A percentile compares a stretch with the other conserved stretches of the same genome.
Conservation (phyloP, 495 filamentous ascomycete species). For the Penicillium chermesinum region DNA sequence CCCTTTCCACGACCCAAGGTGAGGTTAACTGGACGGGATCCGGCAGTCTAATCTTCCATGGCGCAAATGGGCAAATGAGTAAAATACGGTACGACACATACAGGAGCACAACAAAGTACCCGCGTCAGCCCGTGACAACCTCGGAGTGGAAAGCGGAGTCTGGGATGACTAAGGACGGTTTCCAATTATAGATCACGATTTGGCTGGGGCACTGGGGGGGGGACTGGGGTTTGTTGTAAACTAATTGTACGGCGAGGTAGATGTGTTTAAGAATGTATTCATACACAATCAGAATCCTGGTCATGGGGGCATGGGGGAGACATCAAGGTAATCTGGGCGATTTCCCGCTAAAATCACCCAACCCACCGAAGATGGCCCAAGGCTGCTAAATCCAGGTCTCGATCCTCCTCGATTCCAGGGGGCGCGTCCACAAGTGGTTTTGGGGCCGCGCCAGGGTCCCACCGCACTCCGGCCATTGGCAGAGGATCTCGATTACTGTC, state of each 20-base stretch:
- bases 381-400: not conserved
- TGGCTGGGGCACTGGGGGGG: not conserved
- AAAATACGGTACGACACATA: not conserved
- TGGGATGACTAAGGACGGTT: not conserved
- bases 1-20: not conserved
- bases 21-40: not conserved
- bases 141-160: not conserved
- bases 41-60: not conserved
- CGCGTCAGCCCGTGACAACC: not conserved
- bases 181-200: not conserved
- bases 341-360: not conserved
- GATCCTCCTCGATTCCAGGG: not conserved
- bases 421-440: slow-evolving; percentile 8
- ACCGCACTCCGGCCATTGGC: slow-evolving; percentile 2
- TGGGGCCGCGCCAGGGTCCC: slow-evolving; percentile 9
- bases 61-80: not conserved
- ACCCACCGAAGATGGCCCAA: not conserved
- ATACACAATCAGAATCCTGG: too few relatives aligned
- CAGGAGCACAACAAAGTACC: not conserved
- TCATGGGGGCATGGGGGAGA: too few relatives aligned
- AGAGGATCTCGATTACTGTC: not conserved
- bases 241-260: too few relatives aligned
- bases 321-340: too few relatives aligned
- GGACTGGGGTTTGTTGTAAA: too few relatives aligned
- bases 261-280: too few relatives aligned